These are phyloP conservation scores for Pichia sp. DNA, from an alignment of 1,139 yeast species.

Conservation along the genomic window DNA sequence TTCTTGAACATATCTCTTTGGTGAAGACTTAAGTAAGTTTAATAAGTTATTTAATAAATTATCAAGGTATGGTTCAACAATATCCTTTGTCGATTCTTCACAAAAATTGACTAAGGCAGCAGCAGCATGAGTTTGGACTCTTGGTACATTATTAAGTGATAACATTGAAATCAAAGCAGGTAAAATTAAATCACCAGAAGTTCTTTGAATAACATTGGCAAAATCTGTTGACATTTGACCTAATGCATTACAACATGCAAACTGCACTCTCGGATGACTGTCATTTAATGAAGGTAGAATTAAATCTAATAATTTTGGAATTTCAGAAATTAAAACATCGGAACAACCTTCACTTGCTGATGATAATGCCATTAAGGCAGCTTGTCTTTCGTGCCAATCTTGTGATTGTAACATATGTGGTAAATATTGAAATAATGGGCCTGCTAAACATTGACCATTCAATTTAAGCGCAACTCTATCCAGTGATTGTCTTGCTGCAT, in stretches of 20 bases:
- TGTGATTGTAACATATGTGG: slow-evolving; percentile 73
- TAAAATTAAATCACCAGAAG: slow-evolving; percentile 68
- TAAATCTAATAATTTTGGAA: slow-evolving; percentile 74
- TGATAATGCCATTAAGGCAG: slow-evolving; percentile 93
- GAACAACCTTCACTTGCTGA: slow-evolving; percentile 97
- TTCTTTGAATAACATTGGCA: slow-evolving; percentile 79
- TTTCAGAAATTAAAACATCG: slow-evolving; percentile 77
- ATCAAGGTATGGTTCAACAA: slow-evolving; percentile 86
- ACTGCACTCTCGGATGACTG: slow-evolving; percentile 88
- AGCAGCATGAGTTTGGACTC: slow-evolving; percentile 98
- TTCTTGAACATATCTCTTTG: slow-evolving; percentile 90
- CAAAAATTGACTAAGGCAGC: slow-evolving; percentile 95
- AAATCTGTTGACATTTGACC: slow-evolving; percentile 99
- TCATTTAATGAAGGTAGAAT: slow-evolving; percentile 77
- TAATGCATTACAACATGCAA: slow-evolving; percentile 92
- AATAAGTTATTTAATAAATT: slow-evolving; percentile 66
- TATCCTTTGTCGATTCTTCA: slow-evolving; percentile 83
- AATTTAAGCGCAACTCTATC: slow-evolving; percentile 83
- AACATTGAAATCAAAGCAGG: slow-evolving; percentile 86
- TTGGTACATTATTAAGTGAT: slow-evolving; percentile 44
- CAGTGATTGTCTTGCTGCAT: slow-evolving; percentile 88
- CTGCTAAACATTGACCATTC: slow-evolving; percentile 78
- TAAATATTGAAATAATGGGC: slow-evolving; percentile 77
- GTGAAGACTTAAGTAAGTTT: slow-evolving; percentile 63
- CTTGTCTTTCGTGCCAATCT: slow-evolving; percentile 93